Evolutionary conservation across 352 stramenopile species (phyloP), one percentile per base, ranked within the genome.

Genomic region (Phytophthora sp.): DNA sequence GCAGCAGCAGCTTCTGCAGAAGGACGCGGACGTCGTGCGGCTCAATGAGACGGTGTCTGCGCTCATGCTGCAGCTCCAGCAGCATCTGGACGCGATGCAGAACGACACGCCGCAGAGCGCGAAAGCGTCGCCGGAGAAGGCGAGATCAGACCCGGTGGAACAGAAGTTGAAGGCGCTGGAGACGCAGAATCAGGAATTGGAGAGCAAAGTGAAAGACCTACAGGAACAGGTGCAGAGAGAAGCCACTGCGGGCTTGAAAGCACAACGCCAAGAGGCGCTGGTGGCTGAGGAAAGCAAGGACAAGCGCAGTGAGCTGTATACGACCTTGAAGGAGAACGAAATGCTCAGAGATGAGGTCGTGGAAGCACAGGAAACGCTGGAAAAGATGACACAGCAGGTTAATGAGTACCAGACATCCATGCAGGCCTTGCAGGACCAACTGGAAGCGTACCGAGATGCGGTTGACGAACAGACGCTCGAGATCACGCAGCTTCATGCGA

Each of bases 401-500:
- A 45, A 79, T 17, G 79, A 84, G 44, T 80, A 78, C 39, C 76
- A 90, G 32, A 62, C 62, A 21, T 63, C 69, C 2, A 68, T 86
- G 13, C 60, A 66, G 17, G 63, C 60, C 26, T 69, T 88, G 50
- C 77, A 89, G 31, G 77, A 83, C 20, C 74, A 89, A 30, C 66
- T 87, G 48, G 65, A 68, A 12, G 72, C 82, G 2, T 87, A 87
- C 32, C 61, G 76, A 6, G 71, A 80, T 5, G 77, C 75, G 1
- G 63, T 92, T 12, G 78, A 91, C 48, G 82, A 91, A 54, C 77
- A 87, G 48, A 89, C 77, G 20, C 44, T 88, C 38, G 82, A 91
- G 66, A 89, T 88, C 48, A 71, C 71, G 27, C 79, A 88, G 43
- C 51, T 88, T 20, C 82, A 88, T 58, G 48, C 62, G 3, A 81